A percentile compares a stretch with the other conserved stretches of the same genome.
Conservation (phyloP, 2,329 filamentous ascomycete species). For the Penicillium sp. region DNA sequence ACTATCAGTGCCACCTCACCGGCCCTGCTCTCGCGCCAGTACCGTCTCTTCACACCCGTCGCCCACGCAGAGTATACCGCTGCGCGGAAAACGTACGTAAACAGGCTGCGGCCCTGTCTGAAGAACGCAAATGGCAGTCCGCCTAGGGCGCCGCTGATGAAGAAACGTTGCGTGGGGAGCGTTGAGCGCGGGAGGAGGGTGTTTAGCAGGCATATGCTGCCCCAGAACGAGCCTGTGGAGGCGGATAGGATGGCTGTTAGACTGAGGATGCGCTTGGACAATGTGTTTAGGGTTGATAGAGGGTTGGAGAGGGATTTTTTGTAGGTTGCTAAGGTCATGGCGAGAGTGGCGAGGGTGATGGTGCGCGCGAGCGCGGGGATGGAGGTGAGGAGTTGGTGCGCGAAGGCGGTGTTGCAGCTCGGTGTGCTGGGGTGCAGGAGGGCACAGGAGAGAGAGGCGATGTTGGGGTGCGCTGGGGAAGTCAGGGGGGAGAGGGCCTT, state of each 20-base stretch:
- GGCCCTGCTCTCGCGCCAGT: conserved; percentile 78
- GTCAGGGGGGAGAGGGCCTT: conserved; percentile 74
- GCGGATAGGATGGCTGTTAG: conserved; percentile 76
- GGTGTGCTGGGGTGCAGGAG: conserved; percentile 83
- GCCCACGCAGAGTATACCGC: conserved; percentile 85
- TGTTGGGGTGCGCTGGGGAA: conserved; percentile 79
- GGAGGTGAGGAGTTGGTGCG: conserved; percentile 80
- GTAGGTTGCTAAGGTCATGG: conserved; percentile 65
- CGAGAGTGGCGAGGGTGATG: conserved; percentile 62
- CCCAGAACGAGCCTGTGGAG: conserved; percentile 83
- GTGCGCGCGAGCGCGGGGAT: conserved; percentile 76
- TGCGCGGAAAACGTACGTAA: conserved; percentile 73
- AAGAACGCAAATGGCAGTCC: conserved; percentile 77
- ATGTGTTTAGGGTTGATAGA: conserved; percentile 60
- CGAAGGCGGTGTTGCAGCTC: conserved; percentile 79
- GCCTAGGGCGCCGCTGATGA: conserved; percentile 79
- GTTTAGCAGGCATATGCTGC: conserved; percentile 84
- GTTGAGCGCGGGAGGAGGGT: conserved; percentile 67
- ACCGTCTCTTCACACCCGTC: conserved; percentile 82
- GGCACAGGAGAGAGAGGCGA: conserved; percentile 81
- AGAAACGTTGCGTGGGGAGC: conserved; percentile 80
- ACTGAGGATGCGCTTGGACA: conserved; percentile 67
- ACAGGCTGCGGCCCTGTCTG: conserved; percentile 54
- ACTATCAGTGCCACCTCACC: conserved; percentile 86
- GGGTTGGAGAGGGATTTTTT: conserved; percentile 67